Base-by-base conservation (phyloP, 441 rosid species). In the Erysimum pusillum region DNA sequence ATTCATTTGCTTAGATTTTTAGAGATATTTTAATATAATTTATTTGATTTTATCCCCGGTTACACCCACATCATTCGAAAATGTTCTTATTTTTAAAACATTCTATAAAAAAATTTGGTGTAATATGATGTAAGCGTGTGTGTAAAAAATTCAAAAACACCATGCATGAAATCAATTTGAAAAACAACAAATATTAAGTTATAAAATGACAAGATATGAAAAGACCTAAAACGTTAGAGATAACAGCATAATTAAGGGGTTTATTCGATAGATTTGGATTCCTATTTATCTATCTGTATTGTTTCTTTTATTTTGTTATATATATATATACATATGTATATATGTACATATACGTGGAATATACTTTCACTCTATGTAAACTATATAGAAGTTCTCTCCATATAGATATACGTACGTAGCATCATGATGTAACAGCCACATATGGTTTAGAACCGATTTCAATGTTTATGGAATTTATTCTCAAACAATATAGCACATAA, bases 391-490 rank as follows among this genome's bases (percentile, higher is more conserved):
- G 52, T 46, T 25, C 64, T 41, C 39, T 45, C 59, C 65, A 45
- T 70, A 46, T 18, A 63, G 61, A 69, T 69, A 35, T 62, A 69
- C 52, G 44, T 62, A 69, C 52, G 44, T 71, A 71, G 73, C 76
- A 65, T 65, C 72, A 49, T 49, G 72, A 65, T 48, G 76, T 77
- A 77, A 77, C 76, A 64, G 34, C 80, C 56, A 57, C 67, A 41
- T 71, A 49, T 72, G 39, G 63, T 45, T 39, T 46, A 39, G 42
- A 72, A 65, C 57, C 73, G 57, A 77, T 59, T 58, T 77, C 58
- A 49, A 77, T 71, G 63, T 71, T 77, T 65, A 22, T 77, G 49
- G 76, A 77, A 77, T 71, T 14, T 58, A 77, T 77, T 65, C 69
- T 65, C 44, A 64, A 44, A 41, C 69, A 71, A 66, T 72, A 14